Base-by-base conservation (phyloP, 2,329 filamentous ascomycete species). In the Leptographium lundbergii region DNA sequence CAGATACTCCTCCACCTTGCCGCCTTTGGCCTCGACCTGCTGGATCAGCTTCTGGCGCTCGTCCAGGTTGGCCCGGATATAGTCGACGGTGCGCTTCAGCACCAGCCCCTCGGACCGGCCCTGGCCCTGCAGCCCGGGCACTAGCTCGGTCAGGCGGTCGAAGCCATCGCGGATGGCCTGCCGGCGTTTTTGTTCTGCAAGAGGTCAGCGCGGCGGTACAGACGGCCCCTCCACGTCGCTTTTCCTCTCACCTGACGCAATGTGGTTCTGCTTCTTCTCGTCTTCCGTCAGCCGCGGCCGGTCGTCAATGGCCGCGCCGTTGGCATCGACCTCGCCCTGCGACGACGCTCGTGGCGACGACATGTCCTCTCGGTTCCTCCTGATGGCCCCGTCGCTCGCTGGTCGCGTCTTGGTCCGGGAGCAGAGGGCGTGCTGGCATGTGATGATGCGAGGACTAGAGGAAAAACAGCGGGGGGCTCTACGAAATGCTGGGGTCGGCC, bases 91-190 rank as follows among this genome's bases (percentile, higher is more conserved):
- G 63, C 80, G 80, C 63, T 85, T 82, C 25, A 96, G 77, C n/a
- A 96, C 89, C 22, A 90, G 77, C 32, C 88, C 89, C 70, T 96
- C 91, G 63, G 89, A 94, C 53, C 90, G 84, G 1, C 88, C 91
- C 67, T 91, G 87, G 0, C 91, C 91, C 66, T 89, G 81, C 57
- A 95, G 78, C 0, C 88, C 89, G 0, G 91, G 91, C 1, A 95
- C 89, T 36, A 95, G 78, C 57, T 85, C 81, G 19, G 88, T 88
- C 29, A 96, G 79, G 39, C 85, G 81, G 70, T 95, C 89, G 69
- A 95, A 95, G 59, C 88, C 89, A 60, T 89, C 84, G 54, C 91
- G 81, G 64, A 96, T 95, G 17, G 87, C 88, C 54, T 67, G 64
- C 4, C 71, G 67, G 2, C 71, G 66, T 55, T 72, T 72, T 59